A percentile compares a stretch with the other conserved stretches of the same genome.
Evolutionary conservation across 768 basidiomycete species (phyloP).

Genomic region (Suillus sp.): DNA sequence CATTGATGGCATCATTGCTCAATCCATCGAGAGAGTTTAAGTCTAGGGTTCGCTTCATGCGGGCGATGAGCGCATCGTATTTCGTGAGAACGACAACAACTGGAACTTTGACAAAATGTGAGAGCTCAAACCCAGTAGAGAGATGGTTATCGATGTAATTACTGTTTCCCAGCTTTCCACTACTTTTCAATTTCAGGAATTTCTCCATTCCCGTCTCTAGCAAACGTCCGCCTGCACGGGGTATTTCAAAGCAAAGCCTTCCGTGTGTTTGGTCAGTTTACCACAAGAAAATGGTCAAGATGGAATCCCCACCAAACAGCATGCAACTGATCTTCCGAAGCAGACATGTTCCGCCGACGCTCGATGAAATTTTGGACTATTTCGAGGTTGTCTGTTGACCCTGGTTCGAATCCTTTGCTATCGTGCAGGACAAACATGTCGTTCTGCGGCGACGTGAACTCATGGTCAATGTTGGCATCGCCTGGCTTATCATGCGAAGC

Average conservation of each 20-base stretch:
- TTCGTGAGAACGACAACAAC: slow-evolving; percentile 11
- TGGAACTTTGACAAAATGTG: slow-evolving; percentile 8
- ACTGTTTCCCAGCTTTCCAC: slow-evolving; percentile 5
- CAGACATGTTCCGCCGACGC: background rate
- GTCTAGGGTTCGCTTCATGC: background rate
- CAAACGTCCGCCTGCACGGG: background rate
- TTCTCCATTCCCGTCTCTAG: background rate
- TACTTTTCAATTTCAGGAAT: background rate
- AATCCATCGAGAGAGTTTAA: background rate
- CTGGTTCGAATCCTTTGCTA: slow-evolving; percentile 20
- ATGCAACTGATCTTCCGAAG: slow-evolving; percentile 15
- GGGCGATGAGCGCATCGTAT: slow-evolving; percentile 5
- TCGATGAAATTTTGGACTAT: slow-evolving; percentile 18
- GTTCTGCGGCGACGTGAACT: slow-evolving; percentile 18
- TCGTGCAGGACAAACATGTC: slow-evolving; percentile 21
- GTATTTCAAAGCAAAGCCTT: slow-evolving; percentile 12
- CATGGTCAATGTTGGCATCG: slow-evolving; percentile 17
- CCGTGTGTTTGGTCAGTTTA: background rate
- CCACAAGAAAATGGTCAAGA: background rate
- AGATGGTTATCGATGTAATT: background rate
- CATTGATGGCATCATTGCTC: background rate
- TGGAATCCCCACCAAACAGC: slow-evolving; percentile 17
- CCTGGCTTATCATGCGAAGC: slow-evolving; percentile 6
- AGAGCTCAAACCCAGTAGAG: background rate
- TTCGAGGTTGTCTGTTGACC: slow-evolving; percentile 3